phyloP scores from a whole-genome alignment of 352 stramenopile species.

The Globisporangium recalcitrans region DNA sequence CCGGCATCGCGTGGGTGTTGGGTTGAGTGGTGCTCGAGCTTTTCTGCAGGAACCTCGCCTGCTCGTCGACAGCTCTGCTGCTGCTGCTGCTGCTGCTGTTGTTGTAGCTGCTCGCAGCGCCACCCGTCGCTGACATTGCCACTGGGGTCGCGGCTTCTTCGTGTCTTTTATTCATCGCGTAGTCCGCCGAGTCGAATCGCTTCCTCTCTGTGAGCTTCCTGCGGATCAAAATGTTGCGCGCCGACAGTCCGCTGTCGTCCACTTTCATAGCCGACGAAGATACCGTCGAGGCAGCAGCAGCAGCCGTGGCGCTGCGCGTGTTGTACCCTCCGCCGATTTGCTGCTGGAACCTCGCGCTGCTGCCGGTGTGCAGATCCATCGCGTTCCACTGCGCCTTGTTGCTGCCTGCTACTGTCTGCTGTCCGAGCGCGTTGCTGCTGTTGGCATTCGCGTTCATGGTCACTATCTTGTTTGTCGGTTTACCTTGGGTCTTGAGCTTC shows the following conservation, averaged over 20 bases:
- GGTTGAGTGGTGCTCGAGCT: constrained; percentile 8
- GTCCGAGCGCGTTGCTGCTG: background rate
- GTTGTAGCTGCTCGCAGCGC: background rate
- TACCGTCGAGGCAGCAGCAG: background rate
- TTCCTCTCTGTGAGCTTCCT: constrained; percentile 72
- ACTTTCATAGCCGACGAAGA: constrained; percentile 3
- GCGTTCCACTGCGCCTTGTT: constrained; percentile 38
- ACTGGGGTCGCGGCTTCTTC: constrained; percentile 16
- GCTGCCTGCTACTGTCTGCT: constrained; percentile 16
- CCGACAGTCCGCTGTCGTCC: constrained; percentile 51
- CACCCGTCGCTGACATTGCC: background rate
- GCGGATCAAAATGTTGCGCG: constrained; percentile 72
- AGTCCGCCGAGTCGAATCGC: constrained; percentile 81
- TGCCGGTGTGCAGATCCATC: constrained; percentile 41
- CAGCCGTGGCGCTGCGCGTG: background rate
- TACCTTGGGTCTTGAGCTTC: background rate
- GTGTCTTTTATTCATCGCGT: constrained; percentile 61
- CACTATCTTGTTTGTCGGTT: background rate
- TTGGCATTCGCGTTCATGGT: constrained; percentile 3
- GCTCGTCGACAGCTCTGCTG: background rate
- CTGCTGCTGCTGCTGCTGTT: background rate
- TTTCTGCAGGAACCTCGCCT: constrained; percentile 4
- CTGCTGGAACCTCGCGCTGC: background rate
- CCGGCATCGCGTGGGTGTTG: background rate
- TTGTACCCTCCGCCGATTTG: background rate